A percentile compares a stretch with the other conserved stretches of the same genome.
Evolutionary conservation across 768 basidiomycete species (phyloP).

Genomic region (Scleroderma bovista): DNA sequence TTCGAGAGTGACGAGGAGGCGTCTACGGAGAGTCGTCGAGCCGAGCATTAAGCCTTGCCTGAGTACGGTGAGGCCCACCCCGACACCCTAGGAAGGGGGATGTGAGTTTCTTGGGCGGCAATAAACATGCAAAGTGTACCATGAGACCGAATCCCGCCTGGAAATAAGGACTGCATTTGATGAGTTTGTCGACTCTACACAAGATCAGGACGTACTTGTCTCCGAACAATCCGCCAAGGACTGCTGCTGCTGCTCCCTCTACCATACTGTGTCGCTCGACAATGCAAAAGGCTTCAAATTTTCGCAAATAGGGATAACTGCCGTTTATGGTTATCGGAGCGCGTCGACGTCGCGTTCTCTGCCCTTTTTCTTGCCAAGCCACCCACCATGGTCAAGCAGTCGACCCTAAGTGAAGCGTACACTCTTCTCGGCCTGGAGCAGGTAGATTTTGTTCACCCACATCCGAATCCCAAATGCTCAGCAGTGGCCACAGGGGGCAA

Average conservation of each 20-base stretch:
- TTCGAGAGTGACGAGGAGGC: slow-evolving; percentile 92
- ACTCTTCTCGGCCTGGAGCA: slow-evolving; percentile 46
- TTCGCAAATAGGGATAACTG: not conserved
- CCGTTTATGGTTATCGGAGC: slow-evolving; percentile 1
- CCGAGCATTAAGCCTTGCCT: slow-evolving; percentile 66
- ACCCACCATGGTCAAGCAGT: slow-evolving; percentile 32
- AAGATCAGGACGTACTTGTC: slow-evolving; percentile 57
- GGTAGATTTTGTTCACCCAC: slow-evolving; percentile 26
- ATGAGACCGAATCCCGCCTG: slow-evolving; percentile 97
- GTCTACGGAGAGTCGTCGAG: slow-evolving; percentile 71
- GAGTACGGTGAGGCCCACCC: slow-evolving; percentile 73
- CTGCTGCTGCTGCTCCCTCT: too few relatives aligned
- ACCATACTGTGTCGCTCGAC: too few relatives aligned
- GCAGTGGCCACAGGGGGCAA: slow-evolving; percentile 40
- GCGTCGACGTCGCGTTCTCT: slow-evolving; percentile 24
- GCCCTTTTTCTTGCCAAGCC: slow-evolving; percentile 8
- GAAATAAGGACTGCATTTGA: slow-evolving; percentile 83
- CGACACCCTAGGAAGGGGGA: slow-evolving; percentile 64
- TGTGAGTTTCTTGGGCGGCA: slow-evolving; percentile 1
- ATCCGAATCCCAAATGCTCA: not conserved
- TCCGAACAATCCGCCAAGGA: slow-evolving; percentile 39
- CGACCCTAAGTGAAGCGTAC: slow-evolving; percentile 35
- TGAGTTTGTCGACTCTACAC: slow-evolving; percentile 14
- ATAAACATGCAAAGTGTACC: slow-evolving; percentile 41
- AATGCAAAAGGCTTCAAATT: too few relatives aligned